These are phyloP conservation scores for Linaria vulgaris DNA, from an alignment of 257 asterid genomes.

Conservation along the genomic window DNA sequence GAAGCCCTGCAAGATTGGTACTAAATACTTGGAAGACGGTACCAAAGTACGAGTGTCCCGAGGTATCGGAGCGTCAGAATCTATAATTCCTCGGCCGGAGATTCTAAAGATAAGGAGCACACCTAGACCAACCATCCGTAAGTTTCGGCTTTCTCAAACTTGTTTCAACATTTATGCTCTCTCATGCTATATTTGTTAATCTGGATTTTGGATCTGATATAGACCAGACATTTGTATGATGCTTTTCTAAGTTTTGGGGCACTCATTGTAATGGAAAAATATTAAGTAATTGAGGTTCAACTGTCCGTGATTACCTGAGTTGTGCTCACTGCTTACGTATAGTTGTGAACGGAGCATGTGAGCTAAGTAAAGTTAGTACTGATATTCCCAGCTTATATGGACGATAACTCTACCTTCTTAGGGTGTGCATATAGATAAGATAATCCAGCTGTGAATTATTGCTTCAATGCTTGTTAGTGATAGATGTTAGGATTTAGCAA, in stretches of 20 bases:
- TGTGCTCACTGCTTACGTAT: too few relatives aligned
- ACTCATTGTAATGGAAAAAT: neutral
- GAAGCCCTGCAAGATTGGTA: constrained; percentile 84
- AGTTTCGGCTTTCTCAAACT: constrained; percentile 23
- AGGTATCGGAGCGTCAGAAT: constrained; percentile 85
- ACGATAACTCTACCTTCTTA: too few relatives aligned
- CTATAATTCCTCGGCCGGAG: constrained; percentile 89
- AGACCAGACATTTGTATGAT: neutral
- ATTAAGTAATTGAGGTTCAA: neutral
- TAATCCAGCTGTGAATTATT: neutral
- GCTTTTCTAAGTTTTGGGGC: constrained; percentile 8
- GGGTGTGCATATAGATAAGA: too few relatives aligned
- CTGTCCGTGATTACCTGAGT: too few relatives aligned
- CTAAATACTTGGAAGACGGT: constrained; percentile 80
- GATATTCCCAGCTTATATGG: too few relatives aligned
- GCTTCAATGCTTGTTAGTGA: neutral
- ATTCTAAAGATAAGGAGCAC: constrained; percentile 76
- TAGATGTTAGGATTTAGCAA: neutral
- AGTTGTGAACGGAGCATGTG: too few relatives aligned
- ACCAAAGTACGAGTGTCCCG: constrained; percentile 79
- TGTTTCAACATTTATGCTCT: neutral
- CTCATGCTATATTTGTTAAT: constrained; percentile 2
- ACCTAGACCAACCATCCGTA: constrained; percentile 87
- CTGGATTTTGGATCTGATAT: constrained; percentile 4
- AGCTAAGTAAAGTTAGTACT: too few relatives aligned